Conservation (phyloP, 768 basidiomycete genomes). For the Pisolithus microcarpus region DNA sequence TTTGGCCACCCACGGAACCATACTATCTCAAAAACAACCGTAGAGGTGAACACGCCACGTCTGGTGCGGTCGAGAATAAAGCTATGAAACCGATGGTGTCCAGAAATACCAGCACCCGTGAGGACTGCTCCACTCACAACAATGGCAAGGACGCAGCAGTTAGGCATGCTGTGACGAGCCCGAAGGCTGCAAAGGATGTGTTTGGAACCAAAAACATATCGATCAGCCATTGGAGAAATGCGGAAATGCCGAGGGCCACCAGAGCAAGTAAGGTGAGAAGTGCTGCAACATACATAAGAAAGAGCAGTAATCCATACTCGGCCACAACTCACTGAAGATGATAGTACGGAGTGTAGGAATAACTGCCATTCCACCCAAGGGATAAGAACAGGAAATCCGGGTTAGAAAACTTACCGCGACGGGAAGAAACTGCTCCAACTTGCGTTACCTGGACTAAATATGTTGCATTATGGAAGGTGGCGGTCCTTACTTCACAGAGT, state of each 20-base stretch:
- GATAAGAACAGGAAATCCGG: neutral
- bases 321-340: slow-evolving; percentile 15
- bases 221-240: slow-evolving; percentile 9
- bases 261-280: slow-evolving; percentile 10
- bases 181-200: slow-evolving; percentile 12
- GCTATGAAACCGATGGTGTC: slow-evolving; percentile 6
- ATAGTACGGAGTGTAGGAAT: slow-evolving; percentile 18
- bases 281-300: slow-evolving; percentile 5
- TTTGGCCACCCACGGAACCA: slow-evolving; percentile 18
- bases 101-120: neutral
- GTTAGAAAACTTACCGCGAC: neutral
- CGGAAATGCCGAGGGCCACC: slow-evolving; percentile 18
- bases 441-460: neutral
- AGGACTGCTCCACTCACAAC: slow-evolving; percentile 12
- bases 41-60: slow-evolving; percentile 13
- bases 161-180: slow-evolving; percentile 8
- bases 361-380: slow-evolving; percentile 12
- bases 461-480: neutral
- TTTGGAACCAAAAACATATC: neutral
- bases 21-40: slow-evolving; percentile 17
- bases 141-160: slow-evolving; percentile 18
- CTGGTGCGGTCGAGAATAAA: slow-evolving; percentile 7
- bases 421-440: neutral
- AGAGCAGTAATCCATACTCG: neutral
- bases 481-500: neutral